Percentiles rank a stretch among this genome's conserved stretches.
Evolutionary conservation across 306 rosid genomes (phyloP).

Genomic region (Gastrolobium villosum): DNA sequence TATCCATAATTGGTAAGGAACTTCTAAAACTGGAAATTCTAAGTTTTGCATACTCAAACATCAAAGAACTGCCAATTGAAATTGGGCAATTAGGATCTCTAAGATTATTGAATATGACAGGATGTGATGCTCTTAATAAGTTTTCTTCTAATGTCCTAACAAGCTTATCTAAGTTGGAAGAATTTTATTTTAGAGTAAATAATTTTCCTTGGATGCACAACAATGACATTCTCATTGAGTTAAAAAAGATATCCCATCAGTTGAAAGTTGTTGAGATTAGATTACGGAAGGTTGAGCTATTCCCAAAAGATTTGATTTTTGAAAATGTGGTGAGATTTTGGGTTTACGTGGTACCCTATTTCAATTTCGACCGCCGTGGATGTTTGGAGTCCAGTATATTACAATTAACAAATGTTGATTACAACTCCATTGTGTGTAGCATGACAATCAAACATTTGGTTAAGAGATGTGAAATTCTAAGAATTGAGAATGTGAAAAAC

Average conservation of each 20-base stretch:
- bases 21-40: conserved; percentile 40
- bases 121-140: conserved; percentile 27
- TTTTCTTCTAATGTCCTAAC: conserved; percentile 37
- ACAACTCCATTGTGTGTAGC: background rate
- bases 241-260: conserved; percentile 35
- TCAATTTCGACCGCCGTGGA: too few relatives aligned
- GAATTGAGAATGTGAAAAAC: background rate
- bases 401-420: background rate
- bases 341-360: conserved; percentile 17
- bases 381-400: too few relatives aligned
- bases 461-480: conserved; percentile 32
- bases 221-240: conserved; percentile 7
- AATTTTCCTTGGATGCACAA: conserved; percentile 29
- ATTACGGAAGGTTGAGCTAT: background rate
- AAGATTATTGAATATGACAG: conserved; percentile 44
- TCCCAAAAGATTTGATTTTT: conserved; percentile 13
- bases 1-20: conserved; percentile 40
- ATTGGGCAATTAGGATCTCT: conserved; percentile 38
- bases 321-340: conserved; percentile 28
- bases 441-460: conserved; percentile 27
- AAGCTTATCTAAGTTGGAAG: conserved; percentile 43
- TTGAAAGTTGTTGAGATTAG: conserved; percentile 39
- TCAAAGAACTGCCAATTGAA: conserved; percentile 37
- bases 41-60: conserved; percentile 47
- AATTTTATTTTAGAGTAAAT: conserved; percentile 40